Evolutionary conservation across 2,329 filamentous ascomycete species (phyloP).

Genomic region (Whalleya microplaca): DNA sequence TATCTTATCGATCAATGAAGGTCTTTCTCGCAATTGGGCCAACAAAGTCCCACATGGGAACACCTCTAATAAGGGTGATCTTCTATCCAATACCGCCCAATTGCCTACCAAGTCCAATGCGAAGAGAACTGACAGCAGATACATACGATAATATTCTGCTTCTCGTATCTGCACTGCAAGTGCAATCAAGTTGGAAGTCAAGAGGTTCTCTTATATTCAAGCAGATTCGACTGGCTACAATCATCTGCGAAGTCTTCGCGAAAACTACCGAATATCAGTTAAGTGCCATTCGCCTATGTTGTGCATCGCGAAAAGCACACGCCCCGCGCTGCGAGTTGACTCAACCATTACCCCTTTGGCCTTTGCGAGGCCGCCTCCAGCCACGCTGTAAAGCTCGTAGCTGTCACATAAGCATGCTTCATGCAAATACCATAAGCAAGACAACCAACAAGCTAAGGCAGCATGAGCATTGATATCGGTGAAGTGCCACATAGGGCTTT

Average conservation of each 20-base stretch:
- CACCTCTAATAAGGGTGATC: neutral
- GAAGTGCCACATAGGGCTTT: constrained; percentile 6
- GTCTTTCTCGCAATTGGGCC: neutral
- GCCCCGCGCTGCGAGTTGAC: constrained; percentile 10
- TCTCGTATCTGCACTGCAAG: constrained; percentile 20
- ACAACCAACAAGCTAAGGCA: constrained; percentile 10
- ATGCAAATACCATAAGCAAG: constrained; percentile 10
- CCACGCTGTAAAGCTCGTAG: constrained; percentile 12
- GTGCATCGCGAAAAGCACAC: constrained; percentile 13
- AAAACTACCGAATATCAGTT: constrained; percentile 7
- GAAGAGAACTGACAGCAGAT: neutral
- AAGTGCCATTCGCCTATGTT: neutral
- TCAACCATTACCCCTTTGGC: constrained; percentile 5
- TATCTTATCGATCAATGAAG: constrained; percentile 6
- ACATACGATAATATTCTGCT: neutral
- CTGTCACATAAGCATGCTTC: constrained; percentile 18
- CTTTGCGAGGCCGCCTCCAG: neutral
- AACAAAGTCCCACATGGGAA: neutral
- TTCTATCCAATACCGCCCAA: neutral
- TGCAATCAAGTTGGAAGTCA: constrained; percentile 3
- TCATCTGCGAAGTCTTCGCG: constrained; percentile 1
- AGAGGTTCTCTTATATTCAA: neutral
- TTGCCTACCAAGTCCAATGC: neutral
- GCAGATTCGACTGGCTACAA: constrained; percentile 6
- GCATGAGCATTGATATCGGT: constrained; percentile 11